Evolutionary conservation across 768 basidiomycete genomes (phyloP).

Genomic region (Leucosporidium scottii): DNA sequence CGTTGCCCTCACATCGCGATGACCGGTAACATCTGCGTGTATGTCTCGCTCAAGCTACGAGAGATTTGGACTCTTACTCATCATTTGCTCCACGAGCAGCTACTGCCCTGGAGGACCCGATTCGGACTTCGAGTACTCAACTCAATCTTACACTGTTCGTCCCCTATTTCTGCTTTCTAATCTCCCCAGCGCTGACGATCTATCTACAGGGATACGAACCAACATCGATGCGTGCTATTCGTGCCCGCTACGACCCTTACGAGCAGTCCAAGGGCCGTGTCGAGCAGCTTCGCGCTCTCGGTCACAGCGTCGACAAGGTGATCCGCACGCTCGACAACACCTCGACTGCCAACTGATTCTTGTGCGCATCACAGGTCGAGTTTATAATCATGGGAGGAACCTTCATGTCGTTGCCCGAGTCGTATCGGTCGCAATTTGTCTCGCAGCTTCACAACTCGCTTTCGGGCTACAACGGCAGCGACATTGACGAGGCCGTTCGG

Average conservation of each 20-base stretch:
- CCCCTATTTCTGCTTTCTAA: background rate
- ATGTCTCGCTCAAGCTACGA: conserved; percentile 38
- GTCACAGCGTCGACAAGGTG: conserved; percentile 95
- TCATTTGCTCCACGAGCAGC: conserved; percentile 43
- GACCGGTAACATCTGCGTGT: conserved; percentile 99
- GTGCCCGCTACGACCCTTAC: conserved; percentile 92
- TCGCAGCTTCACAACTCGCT: conserved; percentile 95
- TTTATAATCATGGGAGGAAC: conserved; percentile 67
- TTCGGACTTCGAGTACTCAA: conserved; percentile 99
- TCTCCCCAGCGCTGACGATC: background rate
- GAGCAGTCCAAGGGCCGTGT: conserved; percentile 93
- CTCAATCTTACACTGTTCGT: conserved; percentile 56
- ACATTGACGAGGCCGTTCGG: conserved; percentile 94
- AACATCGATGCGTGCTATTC: conserved; percentile 97
- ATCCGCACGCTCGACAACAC: background rate
- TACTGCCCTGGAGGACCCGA: conserved; percentile 99
- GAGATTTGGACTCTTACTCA: background rate
- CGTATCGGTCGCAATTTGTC: conserved; percentile 85
- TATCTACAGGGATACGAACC: conserved; percentile 83
- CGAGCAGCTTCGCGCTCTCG: conserved; percentile 90
- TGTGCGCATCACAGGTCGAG: conserved; percentile 10
- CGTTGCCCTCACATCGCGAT: conserved; percentile 99
- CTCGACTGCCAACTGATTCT: conserved; percentile 39
- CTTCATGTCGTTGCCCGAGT: conserved; percentile 99
- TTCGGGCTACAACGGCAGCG: conserved; percentile 81